Percentiles rank a stretch among this genome's conserved stretches.
These are phyloP conservation scores for Biscogniauxia sp. DNA, from an alignment of 2,329 filamentous ascomycete species.

Conservation along the genomic window DNA sequence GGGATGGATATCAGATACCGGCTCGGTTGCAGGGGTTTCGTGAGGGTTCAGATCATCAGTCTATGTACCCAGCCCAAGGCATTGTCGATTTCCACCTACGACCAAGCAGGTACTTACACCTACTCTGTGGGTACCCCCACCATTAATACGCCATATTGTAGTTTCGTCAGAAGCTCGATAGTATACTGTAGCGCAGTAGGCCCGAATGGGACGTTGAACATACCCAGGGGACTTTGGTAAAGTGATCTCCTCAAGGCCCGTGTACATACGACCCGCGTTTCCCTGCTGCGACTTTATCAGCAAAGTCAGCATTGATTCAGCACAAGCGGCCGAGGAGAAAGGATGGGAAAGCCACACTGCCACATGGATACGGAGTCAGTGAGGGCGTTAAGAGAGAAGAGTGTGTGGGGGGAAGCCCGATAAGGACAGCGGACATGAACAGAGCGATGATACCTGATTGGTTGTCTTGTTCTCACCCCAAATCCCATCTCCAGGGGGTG, in stretches of 20 bases:
- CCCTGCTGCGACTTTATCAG: constrained; percentile 20
- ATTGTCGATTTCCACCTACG: not conserved
- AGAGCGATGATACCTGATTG: constrained; percentile 2
- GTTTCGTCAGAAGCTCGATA: not conserved
- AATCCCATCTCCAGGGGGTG: constrained; percentile 1
- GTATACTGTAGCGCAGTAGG: constrained; percentile 12
- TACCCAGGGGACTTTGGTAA: not conserved
- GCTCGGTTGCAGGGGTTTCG: constrained; percentile 14
- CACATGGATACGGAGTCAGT: not conserved
- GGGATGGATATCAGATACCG: constrained; percentile 25
- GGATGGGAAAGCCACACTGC: constrained; percentile 1
- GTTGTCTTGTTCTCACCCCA: constrained; percentile 1
- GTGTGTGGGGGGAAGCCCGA: constrained; percentile 3
- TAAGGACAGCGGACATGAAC: constrained; percentile 5
- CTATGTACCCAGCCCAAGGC: not conserved
- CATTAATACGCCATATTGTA: not conserved
- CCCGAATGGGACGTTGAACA: constrained; percentile 17
- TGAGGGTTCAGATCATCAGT: constrained; percentile 17
- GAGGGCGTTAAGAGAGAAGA: not conserved
- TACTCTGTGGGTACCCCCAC: not conserved
- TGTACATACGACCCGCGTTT: constrained; percentile 9
- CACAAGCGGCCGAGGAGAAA: not conserved
- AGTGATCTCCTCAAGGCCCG: not conserved
- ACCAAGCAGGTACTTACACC: not conserved
- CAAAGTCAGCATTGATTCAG: constrained; percentile 17